phyloP scores from a whole-genome alignment of 2,329 filamentous ascomycete genomes.

The Aspergillus sp. region DNA sequence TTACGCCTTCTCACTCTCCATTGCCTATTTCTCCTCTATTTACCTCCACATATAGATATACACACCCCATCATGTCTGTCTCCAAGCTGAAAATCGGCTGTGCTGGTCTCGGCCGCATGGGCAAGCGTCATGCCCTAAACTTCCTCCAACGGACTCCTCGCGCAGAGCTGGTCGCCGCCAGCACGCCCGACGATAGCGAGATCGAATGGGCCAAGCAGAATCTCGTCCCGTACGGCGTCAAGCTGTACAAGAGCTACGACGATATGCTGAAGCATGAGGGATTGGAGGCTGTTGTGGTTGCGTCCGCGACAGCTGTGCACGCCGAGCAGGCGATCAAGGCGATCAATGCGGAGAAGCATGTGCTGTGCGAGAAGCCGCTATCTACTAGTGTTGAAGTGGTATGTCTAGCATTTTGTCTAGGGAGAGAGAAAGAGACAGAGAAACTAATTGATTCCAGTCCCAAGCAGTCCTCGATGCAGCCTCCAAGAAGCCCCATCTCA shows the following conservation, averaged over 20 bases:
- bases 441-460: conserved; percentile 34
- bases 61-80: conserved; percentile 14
- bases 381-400: conserved; percentile 53
- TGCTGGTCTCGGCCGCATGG: conserved; percentile 46
- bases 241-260: conserved; percentile 47
- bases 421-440: neutral
- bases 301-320: conserved; percentile 48
- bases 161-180: conserved; percentile 44
- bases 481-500: conserved; percentile 48
- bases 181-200: conserved; percentile 40
- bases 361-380: conserved; percentile 48
- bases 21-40: neutral
- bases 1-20: too few relatives aligned
- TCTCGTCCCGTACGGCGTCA: conserved; percentile 46
- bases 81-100: conserved; percentile 39
- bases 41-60: neutral
- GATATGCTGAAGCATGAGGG: conserved; percentile 50
- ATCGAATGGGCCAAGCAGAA: conserved; percentile 44
- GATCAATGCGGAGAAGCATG: conserved; percentile 47
- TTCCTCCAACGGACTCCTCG: conserved; percentile 42
- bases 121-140: conserved; percentile 43
- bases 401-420: conserved; percentile 14
- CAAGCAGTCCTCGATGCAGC: conserved; percentile 54
- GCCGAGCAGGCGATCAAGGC: conserved; percentile 52
- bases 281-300: conserved; percentile 49